These are phyloP conservation scores for Endoconidiophora laricicola DNA, from an alignment of 2,329 filamentous ascomycete genomes.

Conservation along the genomic window DNA sequence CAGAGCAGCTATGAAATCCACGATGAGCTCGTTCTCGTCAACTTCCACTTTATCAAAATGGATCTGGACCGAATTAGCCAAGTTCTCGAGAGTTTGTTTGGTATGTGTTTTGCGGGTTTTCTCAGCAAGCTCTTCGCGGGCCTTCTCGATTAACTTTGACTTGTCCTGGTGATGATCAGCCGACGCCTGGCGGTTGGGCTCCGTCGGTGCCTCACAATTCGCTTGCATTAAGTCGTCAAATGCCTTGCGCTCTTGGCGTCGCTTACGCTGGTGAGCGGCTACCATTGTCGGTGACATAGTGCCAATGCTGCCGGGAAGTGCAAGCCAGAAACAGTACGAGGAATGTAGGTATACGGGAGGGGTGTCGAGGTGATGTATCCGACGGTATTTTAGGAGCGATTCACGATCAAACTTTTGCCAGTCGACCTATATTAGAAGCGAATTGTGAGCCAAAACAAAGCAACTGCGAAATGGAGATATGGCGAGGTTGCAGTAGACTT, in stretches of 20 bases:
- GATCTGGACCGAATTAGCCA: constrained; percentile 57
- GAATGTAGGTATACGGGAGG: constrained; percentile 49
- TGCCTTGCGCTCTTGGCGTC: constrained; percentile 31
- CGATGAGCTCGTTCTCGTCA: constrained; percentile 68
- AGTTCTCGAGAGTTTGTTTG: constrained; percentile 42
- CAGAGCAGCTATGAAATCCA: constrained; percentile 60
- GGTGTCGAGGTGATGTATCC: constrained; percentile 53
- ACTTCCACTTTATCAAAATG: constrained; percentile 71
- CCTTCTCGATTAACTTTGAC: no score
- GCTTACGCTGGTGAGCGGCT: constrained; percentile 30
- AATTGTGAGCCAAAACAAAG: constrained; percentile 3
- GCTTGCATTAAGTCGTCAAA: no score
- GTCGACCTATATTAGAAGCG: constrained; percentile 29
- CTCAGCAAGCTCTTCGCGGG: no score
- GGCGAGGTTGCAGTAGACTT: constrained; percentile 1
- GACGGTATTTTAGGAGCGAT: constrained; percentile 58
- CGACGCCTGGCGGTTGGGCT: no score
- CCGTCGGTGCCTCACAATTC: no score
- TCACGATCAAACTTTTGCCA: constrained; percentile 53
- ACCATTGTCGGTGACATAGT: constrained; percentile 59
- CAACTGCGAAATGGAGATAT: neutral
- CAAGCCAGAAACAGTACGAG: constrained; percentile 44
- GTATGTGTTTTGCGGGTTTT: no score
- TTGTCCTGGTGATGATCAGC: no score
- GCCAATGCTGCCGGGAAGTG: constrained; percentile 47